Evolutionary conservation across 163 green algal genomes (phyloP).

Genomic region (Scenedesmus sp.): DNA sequence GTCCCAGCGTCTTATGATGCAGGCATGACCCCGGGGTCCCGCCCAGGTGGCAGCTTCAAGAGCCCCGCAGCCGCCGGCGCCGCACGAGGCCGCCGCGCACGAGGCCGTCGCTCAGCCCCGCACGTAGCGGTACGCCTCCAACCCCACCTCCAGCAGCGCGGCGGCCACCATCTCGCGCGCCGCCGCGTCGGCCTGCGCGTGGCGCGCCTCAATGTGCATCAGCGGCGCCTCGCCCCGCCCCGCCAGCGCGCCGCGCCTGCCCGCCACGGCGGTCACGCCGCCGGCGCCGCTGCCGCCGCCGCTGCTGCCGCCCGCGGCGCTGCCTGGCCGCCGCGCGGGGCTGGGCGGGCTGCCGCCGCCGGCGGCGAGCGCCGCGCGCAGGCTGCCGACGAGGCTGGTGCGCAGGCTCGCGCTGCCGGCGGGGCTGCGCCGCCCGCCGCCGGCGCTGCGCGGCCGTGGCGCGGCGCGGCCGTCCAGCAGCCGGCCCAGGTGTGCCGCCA

Average conservation of each 20-base stretch:
- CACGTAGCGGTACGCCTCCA: too few relatives aligned
- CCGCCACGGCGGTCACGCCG: background rate
- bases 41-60: too few relatives aligned
- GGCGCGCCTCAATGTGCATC: slow-evolving; percentile 59
- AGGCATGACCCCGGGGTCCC: too few relatives aligned
- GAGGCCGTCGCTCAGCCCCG: too few relatives aligned
- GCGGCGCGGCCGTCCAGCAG: slow-evolving; percentile 3
- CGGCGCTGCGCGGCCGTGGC: background rate
- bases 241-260: background rate
- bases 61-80: too few relatives aligned
- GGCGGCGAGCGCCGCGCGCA: background rate
- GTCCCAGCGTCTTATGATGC: too few relatives aligned
- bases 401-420: background rate
- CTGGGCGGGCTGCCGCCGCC: too few relatives aligned
- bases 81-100: too few relatives aligned
- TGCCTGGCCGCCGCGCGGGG: too few relatives aligned
- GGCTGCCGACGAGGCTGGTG: background rate
- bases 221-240: slow-evolving; percentile 36
- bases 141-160: slow-evolving; percentile 56
- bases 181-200: slow-evolving; percentile 51
- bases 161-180: slow-evolving; percentile 58
- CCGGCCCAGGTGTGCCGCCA: slow-evolving; percentile 19
- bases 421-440: background rate
- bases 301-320: background rate
- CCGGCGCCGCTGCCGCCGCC: background rate